phyloP scores from a whole-genome alignment of 306 rosid species.

The Gynostemma pentaphyllum region DNA sequence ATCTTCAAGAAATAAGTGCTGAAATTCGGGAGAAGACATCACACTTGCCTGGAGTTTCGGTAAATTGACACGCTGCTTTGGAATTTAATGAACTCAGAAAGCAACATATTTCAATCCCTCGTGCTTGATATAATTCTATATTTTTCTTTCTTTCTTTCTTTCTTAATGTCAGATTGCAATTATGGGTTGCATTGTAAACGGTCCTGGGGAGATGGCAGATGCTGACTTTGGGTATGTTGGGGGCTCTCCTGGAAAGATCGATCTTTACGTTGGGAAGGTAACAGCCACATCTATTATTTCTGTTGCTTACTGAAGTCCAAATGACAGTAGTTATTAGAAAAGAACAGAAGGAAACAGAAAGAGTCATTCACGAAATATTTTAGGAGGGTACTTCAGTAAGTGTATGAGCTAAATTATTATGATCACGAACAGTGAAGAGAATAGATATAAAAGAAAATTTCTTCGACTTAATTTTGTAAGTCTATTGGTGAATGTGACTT shows the following conservation, averaged over 20 bases:
- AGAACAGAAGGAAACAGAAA: background rate
- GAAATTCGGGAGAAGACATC: slow-evolving; percentile 85
- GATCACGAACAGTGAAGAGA: no score
- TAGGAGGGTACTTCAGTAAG: background rate
- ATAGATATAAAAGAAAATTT: no score
- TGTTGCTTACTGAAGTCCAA: background rate
- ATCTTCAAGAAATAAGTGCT: slow-evolving; percentile 94
- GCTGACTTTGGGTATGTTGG: slow-evolving; percentile 98
- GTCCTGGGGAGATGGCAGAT: slow-evolving; percentile 99
- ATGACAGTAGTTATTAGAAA: background rate
- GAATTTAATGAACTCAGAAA: slow-evolving; percentile 5
- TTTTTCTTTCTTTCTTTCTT: background rate
- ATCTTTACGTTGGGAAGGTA: slow-evolving; percentile 97
- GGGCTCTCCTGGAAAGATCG: slow-evolving; percentile 96
- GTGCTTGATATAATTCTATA: background rate
- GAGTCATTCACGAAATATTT: background rate
- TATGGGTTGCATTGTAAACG: slow-evolving; percentile 99
- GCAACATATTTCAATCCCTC: background rate
- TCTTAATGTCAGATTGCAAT: slow-evolving; percentile 65
- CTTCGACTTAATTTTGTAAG: no score
- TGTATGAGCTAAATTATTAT: no score
- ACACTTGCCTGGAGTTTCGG: slow-evolving; percentile 95
- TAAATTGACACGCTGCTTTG: slow-evolving; percentile 16
- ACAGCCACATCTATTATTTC: background rate
- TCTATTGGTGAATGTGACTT: no score